These are phyloP conservation scores for Pestalotiopsis fici DNA, from an alignment of 2,329 filamentous ascomycete genomes.

Conservation along the genomic window DNA sequence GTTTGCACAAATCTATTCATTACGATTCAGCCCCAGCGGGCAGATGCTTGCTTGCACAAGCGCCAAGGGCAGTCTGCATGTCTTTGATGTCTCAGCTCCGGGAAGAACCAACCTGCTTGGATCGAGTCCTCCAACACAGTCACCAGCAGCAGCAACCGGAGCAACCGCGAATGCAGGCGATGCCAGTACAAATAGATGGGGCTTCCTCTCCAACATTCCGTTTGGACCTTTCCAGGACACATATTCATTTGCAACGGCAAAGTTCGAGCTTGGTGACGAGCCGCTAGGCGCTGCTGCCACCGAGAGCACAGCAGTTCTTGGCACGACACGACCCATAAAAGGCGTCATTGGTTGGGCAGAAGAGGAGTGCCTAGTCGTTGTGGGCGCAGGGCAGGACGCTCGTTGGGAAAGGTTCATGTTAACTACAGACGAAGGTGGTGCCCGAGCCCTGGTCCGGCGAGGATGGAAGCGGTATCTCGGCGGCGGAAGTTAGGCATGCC, in stretches of 20 bases:
- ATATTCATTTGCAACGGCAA: conserved; percentile 79
- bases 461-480: conserved; percentile 80
- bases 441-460: conserved; percentile 66
- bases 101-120: conserved; percentile 22
- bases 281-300: conserved; percentile 45
- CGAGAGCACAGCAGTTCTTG: conserved; percentile 43
- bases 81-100: conserved; percentile 79
- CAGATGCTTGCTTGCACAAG: conserved; percentile 86
- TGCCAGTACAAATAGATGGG: conserved; percentile 77
- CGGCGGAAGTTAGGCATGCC: conserved; percentile 17
- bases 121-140: neutral
- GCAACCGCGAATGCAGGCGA: conserved; percentile 16
- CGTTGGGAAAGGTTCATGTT: conserved; percentile 87
- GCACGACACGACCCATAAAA: conserved; percentile 66
- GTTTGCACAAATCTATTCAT: conserved; percentile 80
- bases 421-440: conserved; percentile 67
- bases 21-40: conserved; percentile 83
- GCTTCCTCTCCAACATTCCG: conserved; percentile 79
- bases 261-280: conserved; percentile 85
- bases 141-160: conserved; percentile 11
- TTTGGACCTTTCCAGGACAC: conserved; percentile 88
- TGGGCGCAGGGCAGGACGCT: conserved; percentile 78
- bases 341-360: conserved; percentile 84
- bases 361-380: conserved; percentile 72
- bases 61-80: conserved; percentile 92